Conservation (phyloP, 164 flowering plant species). For the Saururus chinensis region DNA sequence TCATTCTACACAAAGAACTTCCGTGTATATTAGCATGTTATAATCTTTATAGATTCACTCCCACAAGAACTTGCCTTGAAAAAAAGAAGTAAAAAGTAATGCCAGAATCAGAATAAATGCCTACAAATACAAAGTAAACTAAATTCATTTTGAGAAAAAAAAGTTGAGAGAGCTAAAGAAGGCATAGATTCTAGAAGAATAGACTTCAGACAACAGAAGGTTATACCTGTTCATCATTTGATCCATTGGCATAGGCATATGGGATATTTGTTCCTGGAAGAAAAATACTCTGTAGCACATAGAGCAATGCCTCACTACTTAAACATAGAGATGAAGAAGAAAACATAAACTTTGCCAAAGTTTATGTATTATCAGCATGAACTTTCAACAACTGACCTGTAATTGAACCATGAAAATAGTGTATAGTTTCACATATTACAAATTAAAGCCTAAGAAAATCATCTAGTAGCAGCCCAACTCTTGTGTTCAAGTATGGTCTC, state of each 20-base stretch:
- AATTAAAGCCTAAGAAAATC: no score
- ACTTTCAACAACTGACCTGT: slow-evolving; percentile 49
- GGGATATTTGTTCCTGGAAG: slow-evolving; percentile 68
- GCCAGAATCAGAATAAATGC: slow-evolving; percentile 95
- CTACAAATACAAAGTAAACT: slow-evolving; percentile 33
- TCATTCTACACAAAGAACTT: no score
- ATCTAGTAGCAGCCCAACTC: no score
- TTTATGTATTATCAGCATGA: background rate
- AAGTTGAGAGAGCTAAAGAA: no score
- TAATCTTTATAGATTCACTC: no score
- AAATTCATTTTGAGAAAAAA: background rate
- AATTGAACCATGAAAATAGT: slow-evolving; percentile 74
- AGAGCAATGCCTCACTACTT: background rate
- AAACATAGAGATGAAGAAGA: background rate
- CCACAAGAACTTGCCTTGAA: slow-evolving; percentile 47
- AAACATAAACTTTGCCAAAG: background rate
- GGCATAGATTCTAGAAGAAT: no score
- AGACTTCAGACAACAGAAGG: no score
- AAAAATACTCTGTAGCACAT: slow-evolving; percentile 45
- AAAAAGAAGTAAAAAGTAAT: slow-evolving; percentile 85
- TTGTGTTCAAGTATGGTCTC: no score
- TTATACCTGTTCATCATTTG: slow-evolving; percentile 78
- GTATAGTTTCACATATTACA: slow-evolving; percentile 77
- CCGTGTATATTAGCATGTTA: no score
- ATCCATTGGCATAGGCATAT: slow-evolving; percentile 86